phyloP scores from a whole-genome alignment of 352 stramenopile species.

The Bremia lactucae region DNA sequence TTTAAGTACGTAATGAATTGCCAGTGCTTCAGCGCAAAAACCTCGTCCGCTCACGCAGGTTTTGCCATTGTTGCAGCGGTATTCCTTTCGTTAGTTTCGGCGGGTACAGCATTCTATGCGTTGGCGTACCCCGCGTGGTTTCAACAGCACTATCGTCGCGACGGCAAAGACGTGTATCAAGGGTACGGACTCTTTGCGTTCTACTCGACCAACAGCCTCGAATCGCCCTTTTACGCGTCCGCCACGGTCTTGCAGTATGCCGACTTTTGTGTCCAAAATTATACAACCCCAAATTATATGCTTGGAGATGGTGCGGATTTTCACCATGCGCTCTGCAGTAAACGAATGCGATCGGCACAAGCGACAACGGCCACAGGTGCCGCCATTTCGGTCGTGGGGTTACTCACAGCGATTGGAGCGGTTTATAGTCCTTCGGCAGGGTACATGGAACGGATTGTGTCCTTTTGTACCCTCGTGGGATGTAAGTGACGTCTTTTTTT shows the following conservation, averaged over 20 bases:
- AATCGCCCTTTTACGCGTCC: constrained; percentile 73
- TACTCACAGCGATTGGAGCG: constrained; percentile 55
- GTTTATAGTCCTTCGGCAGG: constrained; percentile 69
- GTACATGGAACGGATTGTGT: constrained; percentile 65
- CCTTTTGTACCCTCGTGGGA: constrained; percentile 66
- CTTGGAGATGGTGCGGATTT: constrained; percentile 66
- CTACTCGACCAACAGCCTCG: constrained; percentile 63
- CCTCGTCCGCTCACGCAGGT: too few relatives aligned
- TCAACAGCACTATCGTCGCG: constrained; percentile 71
- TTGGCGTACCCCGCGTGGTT: constrained; percentile 79
- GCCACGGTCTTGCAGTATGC: constrained; percentile 67
- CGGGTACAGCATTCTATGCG: constrained; percentile 67
- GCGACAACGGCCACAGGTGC: constrained; percentile 52
- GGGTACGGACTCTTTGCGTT: constrained; percentile 74
- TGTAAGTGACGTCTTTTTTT: constrained; percentile 36
- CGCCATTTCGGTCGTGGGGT: constrained; percentile 42
- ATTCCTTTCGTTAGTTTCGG: constrained; percentile 62
- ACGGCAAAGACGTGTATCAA: constrained; percentile 66
- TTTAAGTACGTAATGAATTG: constrained; percentile 52
- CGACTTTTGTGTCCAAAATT: constrained; percentile 47
- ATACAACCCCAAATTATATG: constrained; percentile 71
- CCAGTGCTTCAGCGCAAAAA: too few relatives aligned
- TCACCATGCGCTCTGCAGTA: constrained; percentile 56
- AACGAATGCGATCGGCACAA: constrained; percentile 59
- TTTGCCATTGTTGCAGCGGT: constrained; percentile 35